These are phyloP conservation scores for Lactarius quietus DNA, from an alignment of 768 basidiomycete genomes.

Conservation along the genomic window DNA sequence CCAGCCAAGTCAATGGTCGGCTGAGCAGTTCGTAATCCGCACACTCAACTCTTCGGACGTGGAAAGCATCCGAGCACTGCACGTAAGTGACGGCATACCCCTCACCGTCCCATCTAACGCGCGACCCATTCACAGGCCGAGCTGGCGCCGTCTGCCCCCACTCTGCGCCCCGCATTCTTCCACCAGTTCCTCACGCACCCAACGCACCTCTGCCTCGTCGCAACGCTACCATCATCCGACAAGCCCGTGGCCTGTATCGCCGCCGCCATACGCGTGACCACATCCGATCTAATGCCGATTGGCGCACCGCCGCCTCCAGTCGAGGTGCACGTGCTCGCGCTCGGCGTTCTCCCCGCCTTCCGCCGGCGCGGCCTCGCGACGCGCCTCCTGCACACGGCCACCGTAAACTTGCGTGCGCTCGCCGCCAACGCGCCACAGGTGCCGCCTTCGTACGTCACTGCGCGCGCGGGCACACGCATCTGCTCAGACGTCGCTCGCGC, in stretches of 20 bases:
- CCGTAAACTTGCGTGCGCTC: constrained; percentile 29
- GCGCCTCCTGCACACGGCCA: constrained; percentile 37
- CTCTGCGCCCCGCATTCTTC: constrained; percentile 22
- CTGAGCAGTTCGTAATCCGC: constrained; percentile 21
- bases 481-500: constrained; percentile 8
- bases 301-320: constrained; percentile 47
- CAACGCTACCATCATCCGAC: constrained; percentile 12
- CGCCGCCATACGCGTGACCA: constrained; percentile 30
- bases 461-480: constrained; percentile 1
- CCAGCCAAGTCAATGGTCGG: not conserved
- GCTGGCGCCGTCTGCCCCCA: constrained; percentile 9
- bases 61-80: constrained; percentile 16
- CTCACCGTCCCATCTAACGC: not conserved
- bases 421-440: constrained; percentile 15
- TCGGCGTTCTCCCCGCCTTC: constrained; percentile 47
- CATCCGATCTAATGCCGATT: constrained; percentile 25
- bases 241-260: constrained; percentile 24
- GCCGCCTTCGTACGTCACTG: not conserved
- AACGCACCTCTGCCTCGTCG: constrained; percentile 22
- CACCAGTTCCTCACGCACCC: constrained; percentile 23
- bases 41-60: constrained; percentile 24
- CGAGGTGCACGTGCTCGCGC: constrained; percentile 48
- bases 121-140: not conserved
- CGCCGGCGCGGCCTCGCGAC: constrained; percentile 44
- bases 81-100: constrained; percentile 10